Percentiles rank a stretch among this genome's conserved stretches.
Evolutionary conservation across 345 rosid genomes (phyloP).

Genomic region (Acer negundo): DNA sequence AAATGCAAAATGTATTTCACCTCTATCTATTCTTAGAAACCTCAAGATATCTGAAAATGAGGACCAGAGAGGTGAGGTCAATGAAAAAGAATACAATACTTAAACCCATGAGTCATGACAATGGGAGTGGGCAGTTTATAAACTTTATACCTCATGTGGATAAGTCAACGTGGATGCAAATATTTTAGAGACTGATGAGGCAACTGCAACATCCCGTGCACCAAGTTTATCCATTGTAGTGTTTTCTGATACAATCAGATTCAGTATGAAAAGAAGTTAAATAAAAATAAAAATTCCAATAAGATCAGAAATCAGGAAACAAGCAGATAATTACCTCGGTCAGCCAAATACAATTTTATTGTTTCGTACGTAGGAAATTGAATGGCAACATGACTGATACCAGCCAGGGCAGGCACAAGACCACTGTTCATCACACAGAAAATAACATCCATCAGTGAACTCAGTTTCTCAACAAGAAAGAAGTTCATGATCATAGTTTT

Average conservation of each 20-base stretch:
- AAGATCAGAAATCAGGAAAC: not conserved
- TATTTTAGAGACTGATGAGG: conserved; percentile 84
- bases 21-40: not conserved
- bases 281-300: not conserved
- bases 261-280: not conserved
- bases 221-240: conserved; percentile 63
- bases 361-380: conserved; percentile 84
- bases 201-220: conserved; percentile 83
- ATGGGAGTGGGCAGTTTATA: not conserved
- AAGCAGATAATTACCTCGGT: conserved; percentile 40
- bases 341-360: conserved; percentile 68
- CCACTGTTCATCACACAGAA: conserved; percentile 55
- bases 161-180: conserved; percentile 89
- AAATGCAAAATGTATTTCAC: not conserved
- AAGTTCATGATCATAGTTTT: not conserved
- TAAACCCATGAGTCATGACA: not conserved
- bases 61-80: not conserved
- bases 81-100: not conserved
- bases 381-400: conserved; percentile 91
- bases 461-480: not conserved
- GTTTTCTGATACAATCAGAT: conserved; percentile 40
- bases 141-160: conserved; percentile 75
- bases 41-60: not conserved
- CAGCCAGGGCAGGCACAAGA: conserved; percentile 86
- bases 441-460: conserved; percentile 2